Conservation (phyloP, 192 early-diverging fungal species). For the Spizellomyces punctatus region DNA sequence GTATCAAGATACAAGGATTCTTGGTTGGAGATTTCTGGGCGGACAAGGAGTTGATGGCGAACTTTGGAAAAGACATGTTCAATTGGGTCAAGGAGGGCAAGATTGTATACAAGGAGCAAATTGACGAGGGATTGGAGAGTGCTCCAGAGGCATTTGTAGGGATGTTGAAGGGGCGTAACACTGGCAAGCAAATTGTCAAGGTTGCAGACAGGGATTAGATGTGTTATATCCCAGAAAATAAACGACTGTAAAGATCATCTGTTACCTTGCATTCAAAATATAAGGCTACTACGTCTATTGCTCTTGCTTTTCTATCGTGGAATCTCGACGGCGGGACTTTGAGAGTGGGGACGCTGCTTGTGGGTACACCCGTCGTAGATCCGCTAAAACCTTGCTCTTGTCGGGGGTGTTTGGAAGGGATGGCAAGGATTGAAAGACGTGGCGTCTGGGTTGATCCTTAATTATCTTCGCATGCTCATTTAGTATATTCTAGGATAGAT, state of each 20-base stretch:
- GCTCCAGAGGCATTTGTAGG: conserved; percentile 55
- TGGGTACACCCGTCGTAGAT: background rate
- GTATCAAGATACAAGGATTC: conserved; percentile 68
- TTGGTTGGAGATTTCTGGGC: conserved; percentile 55
- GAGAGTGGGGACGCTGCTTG: background rate
- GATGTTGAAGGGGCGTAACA: conserved; percentile 48
- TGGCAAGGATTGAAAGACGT: background rate
- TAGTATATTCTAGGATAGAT: background rate
- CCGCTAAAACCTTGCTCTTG: background rate
- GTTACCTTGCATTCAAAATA: too few relatives aligned
- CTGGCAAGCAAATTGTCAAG: conserved; percentile 53
- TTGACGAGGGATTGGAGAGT: conserved; percentile 68
- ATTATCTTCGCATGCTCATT: background rate
- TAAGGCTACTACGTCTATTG: background rate
- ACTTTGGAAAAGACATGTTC: conserved; percentile 51
- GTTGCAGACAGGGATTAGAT: conserved; percentile 1
- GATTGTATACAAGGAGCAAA: conserved; percentile 59
- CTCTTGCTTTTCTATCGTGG: background rate
- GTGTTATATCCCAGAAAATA: too few relatives aligned
- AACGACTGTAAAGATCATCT: too few relatives aligned
- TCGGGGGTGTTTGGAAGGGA: conserved; percentile 2
- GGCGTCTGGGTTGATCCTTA: background rate
- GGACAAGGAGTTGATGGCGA: conserved; percentile 54
- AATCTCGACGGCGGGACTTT: too few relatives aligned
- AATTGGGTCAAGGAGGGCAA: conserved; percentile 61